phyloP scores from a whole-genome alignment of 2,329 filamentous ascomycete species.

The Nemania sp. region DNA sequence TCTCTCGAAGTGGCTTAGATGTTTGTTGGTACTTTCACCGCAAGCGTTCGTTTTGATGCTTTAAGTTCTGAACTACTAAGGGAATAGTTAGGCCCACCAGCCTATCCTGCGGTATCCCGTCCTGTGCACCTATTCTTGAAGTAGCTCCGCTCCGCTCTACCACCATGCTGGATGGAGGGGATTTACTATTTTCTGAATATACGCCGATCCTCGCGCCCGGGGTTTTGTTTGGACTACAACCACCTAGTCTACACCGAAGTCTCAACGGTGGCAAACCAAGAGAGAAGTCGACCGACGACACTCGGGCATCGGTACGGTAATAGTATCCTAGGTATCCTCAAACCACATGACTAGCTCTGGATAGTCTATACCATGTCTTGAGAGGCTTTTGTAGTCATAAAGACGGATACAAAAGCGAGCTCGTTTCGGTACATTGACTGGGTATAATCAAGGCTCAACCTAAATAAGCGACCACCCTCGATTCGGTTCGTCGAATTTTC shows the following conservation, averaged over 20 bases:
- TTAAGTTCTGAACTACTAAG: background rate
- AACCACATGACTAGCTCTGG: background rate
- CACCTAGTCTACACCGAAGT: constrained; percentile 59
- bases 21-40: background rate
- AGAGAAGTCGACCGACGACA: background rate
- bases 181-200: background rate
- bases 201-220: background rate
- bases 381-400: background rate
- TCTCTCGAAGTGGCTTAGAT: background rate
- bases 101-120: constrained; percentile 1
- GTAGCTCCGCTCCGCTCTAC: constrained; percentile 15
- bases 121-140: constrained; percentile 10
- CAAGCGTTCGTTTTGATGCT: background rate
- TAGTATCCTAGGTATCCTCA: background rate
- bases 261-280: background rate
- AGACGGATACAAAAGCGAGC: background rate
- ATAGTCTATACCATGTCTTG: background rate
- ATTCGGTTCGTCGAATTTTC: background rate
- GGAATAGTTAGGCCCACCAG: constrained; percentile 1
- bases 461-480: too few species aligned
- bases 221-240: background rate
- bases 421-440: background rate
- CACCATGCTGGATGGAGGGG: constrained; percentile 23
- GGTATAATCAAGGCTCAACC: background rate
- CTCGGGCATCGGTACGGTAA: constrained; percentile 4